Percentiles rank a stretch among this genome's conserved stretches.
phyloP scores from a whole-genome alignment of 2,329 filamentous ascomycete species.

The Pseudogymnoascus sp. region DNA sequence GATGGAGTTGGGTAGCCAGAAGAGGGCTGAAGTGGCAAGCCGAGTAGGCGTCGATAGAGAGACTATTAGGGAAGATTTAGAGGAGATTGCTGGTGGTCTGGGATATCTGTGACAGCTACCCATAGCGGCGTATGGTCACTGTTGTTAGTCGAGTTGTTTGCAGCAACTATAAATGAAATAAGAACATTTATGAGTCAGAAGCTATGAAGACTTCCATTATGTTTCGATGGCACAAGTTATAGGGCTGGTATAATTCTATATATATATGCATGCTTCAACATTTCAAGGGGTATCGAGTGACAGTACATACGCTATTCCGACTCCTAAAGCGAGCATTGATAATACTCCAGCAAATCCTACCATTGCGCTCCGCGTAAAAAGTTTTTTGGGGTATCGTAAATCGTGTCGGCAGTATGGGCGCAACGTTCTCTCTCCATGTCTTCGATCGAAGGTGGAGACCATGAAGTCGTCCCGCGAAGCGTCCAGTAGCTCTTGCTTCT shows the following conservation, averaged over 20 bases:
- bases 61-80: constrained; percentile 63
- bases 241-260: not conserved
- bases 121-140: not conserved
- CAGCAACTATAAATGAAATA: not conserved
- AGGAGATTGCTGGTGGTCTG: constrained; percentile 53
- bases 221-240: not conserved
- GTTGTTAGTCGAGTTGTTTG: not conserved
- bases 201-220: not conserved
- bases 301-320: not conserved
- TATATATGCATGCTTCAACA: constrained; percentile 1
- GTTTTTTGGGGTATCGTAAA: not conserved
- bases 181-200: not conserved
- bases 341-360: not conserved
- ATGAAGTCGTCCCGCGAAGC: not conserved
- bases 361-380: not conserved
- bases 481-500: not conserved
- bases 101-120: constrained; percentile 39
- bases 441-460: not conserved
- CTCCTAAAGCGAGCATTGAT: not conserved
- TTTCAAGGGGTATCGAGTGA: not conserved
- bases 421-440: not conserved
- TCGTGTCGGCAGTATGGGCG: not conserved
- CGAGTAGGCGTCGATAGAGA: constrained; percentile 62
- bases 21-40: constrained; percentile 63
- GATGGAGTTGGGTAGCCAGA: constrained; percentile 60